Evolutionary conservation across 257 asterid species (phyloP), one percentile per base, ranked within the genome.

Genomic region (Salvia miltiorrhiza): DNA sequence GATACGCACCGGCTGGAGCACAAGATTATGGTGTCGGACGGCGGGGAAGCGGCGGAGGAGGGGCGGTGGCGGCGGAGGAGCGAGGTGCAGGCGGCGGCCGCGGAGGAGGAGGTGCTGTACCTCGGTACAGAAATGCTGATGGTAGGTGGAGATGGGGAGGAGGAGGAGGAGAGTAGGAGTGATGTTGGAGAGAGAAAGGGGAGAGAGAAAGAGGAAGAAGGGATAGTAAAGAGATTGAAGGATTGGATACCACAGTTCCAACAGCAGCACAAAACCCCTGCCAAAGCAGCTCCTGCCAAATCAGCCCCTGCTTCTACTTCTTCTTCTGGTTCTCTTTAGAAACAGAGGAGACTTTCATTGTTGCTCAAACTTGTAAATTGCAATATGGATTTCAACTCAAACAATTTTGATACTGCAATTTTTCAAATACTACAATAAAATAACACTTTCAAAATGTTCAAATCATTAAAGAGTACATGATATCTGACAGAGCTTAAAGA

Each of bases 181-280:
- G 74, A 71, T 13, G 37, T 45, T 45, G 66, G 60, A 45, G 75
- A 44, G 56, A 48, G 26, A 20, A 59, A 79, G 70, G 55, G 60
- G 69, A 54, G 63, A 63, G 77, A 74, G 48, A 26, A 57, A 58
- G 61, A 64, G 28, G 70, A 77, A 65, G 80, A 79, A 35, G 80
- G 90, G 26, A 79, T 77, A 9, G 85, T 62, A 7, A 71, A 77
- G 67, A 84, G 83, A 72, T 85, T 87, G 88, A 14, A 78, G 87
- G 92, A 79, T 73, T 87, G 96, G 95, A 72, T 87, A 64, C 79
- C 96, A 16, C 83, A 82, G 76, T 71, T 87, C 30, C 83, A 83
- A 4, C 65, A 70, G 9, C 75, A 48, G 45, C 54, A 8, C 39
- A 72, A 69, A 47, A 16, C 76, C 7, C 33, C 73, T 66, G 68